A percentile compares a stretch with the other conserved stretches of the same genome.
Evolutionary conservation across 2,329 filamentous ascomycete genomes (phyloP).

Genomic region (Fusarium sublunatum): DNA sequence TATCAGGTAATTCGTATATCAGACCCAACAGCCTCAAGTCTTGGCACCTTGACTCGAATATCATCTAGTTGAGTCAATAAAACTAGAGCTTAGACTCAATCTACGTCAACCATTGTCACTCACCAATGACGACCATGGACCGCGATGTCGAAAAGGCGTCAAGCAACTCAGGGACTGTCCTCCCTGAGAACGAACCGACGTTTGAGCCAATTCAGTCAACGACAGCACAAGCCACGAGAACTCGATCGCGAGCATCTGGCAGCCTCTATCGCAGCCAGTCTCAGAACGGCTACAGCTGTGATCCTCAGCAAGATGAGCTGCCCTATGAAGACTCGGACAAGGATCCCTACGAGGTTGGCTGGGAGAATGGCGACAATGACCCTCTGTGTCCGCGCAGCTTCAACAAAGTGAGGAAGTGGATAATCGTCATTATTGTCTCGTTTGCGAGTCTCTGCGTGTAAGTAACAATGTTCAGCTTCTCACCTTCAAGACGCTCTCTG

Average conservation of each 20-base stretch:
- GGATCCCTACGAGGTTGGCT: slow-evolving; percentile 75
- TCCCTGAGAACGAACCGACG: not conserved
- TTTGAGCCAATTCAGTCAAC: slow-evolving; percentile 33
- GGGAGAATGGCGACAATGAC: slow-evolving; percentile 78
- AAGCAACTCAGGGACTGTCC: slow-evolving; percentile 17
- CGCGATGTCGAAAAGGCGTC: slow-evolving; percentile 44
- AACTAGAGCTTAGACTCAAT: not conserved
- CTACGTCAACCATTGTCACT: not conserved
- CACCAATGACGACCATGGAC: slow-evolving; percentile 30
- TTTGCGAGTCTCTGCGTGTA: slow-evolving; percentile 84
- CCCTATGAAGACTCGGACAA: slow-evolving; percentile 43
- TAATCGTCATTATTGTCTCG: slow-evolving; percentile 79
- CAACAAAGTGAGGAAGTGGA: slow-evolving; percentile 76
- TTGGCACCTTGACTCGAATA: not conserved
- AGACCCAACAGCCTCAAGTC: not conserved
- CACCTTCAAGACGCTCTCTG: not conserved
- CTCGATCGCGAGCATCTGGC: slow-evolving; percentile 20
- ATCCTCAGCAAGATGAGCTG: slow-evolving; percentile 32
- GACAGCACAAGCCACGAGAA: slow-evolving; percentile 8
- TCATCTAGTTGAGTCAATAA: not conserved
- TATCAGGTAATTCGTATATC: slow-evolving; percentile 10
- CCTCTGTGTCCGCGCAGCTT: slow-evolving; percentile 79
- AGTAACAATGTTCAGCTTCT: slow-evolving; percentile 54
- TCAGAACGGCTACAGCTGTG: slow-evolving; percentile 59
- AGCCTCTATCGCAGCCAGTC: slow-evolving; percentile 50